A percentile compares a stretch with the other conserved stretches of the same genome.
phyloP scores from a whole-genome alignment of 169 alveolate genomes.

The Besnoitia besnoiti region DNA sequence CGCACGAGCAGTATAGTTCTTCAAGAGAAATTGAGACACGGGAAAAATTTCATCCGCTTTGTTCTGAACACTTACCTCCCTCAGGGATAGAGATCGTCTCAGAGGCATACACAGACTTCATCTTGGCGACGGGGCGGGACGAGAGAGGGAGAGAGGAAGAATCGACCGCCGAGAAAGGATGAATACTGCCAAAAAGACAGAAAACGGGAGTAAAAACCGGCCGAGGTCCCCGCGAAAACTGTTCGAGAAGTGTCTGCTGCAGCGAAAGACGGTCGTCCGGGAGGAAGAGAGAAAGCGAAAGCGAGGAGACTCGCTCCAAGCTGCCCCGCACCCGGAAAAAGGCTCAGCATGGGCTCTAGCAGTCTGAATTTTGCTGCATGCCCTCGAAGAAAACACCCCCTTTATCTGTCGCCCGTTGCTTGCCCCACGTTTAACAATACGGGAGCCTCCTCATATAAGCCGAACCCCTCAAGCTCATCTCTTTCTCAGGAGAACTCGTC shows the following conservation, averaged over 20 bases:
- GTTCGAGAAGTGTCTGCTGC: neutral
- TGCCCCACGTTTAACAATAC: too few relatives aligned
- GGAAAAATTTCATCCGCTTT: too few relatives aligned
- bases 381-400: neutral
- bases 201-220: neutral
- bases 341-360: neutral
- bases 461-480: too few relatives aligned
- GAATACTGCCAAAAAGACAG: neutral
- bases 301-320: neutral
- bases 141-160: neutral
- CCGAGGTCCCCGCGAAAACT: neutral
- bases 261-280: neutral
- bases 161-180: neutral
- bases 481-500: too few relatives aligned
- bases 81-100: constrained; percentile 41
- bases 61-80: constrained; percentile 53
- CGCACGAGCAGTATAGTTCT: too few relatives aligned
- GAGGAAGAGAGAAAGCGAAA: neutral
- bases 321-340: constrained; percentile 6
- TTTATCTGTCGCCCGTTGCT: neutral
- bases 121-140: constrained; percentile 17
- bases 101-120: constrained; percentile 45
- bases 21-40: too few relatives aligned
- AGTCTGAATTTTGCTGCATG: neutral
- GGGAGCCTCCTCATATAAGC: too few relatives aligned